phyloP scores from a whole-genome alignment of 2,329 filamentous ascomycete species.

The Epichloe uncinata region DNA sequence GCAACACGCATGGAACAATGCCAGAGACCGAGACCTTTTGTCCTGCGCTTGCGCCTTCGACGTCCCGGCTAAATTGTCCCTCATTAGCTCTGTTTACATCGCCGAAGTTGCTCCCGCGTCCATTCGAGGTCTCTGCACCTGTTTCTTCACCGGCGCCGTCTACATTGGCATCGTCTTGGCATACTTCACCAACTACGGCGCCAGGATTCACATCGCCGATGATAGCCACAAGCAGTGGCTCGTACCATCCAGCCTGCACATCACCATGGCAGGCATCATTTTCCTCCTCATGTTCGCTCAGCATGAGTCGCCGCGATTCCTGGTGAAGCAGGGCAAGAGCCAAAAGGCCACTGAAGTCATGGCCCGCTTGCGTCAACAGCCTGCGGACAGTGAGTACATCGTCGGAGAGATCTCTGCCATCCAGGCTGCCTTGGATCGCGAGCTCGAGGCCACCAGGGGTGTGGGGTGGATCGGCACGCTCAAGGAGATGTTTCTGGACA shows the following conservation, averaged over 20 bases:
- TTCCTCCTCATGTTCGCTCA: slow-evolving; percentile 56
- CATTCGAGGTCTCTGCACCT: slow-evolving; percentile 61
- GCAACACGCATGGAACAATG: no score
- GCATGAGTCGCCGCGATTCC: slow-evolving; percentile 56
- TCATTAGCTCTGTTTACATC: slow-evolving; percentile 47
- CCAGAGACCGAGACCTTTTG: no score
- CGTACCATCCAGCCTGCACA: slow-evolving; percentile 59
- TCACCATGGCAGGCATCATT: slow-evolving; percentile 66
- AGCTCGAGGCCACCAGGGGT: slow-evolving; percentile 57
- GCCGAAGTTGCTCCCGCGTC: slow-evolving; percentile 58
- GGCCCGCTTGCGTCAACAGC: slow-evolving; percentile 43
- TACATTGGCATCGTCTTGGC: slow-evolving; percentile 68
- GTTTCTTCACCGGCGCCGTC: slow-evolving; percentile 38
- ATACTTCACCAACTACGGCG: slow-evolving; percentile 62
- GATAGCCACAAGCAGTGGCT: slow-evolving; percentile 39
- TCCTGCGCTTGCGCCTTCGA: no score
- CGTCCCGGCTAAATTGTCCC: background rate
- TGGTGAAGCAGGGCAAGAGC: slow-evolving; percentile 49
- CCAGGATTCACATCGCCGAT: slow-evolving; percentile 33
- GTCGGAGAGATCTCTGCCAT: slow-evolving; percentile 50
- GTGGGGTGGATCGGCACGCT: slow-evolving; percentile 50
- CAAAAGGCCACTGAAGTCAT: slow-evolving; percentile 46
- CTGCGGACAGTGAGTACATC: slow-evolving; percentile 47
- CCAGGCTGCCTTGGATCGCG: slow-evolving; percentile 52
- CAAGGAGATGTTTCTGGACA: slow-evolving; percentile 54